These are phyloP conservation scores for Strobilomyces confusus DNA, from an alignment of 768 basidiomycete species.

Conservation along the genomic window DNA sequence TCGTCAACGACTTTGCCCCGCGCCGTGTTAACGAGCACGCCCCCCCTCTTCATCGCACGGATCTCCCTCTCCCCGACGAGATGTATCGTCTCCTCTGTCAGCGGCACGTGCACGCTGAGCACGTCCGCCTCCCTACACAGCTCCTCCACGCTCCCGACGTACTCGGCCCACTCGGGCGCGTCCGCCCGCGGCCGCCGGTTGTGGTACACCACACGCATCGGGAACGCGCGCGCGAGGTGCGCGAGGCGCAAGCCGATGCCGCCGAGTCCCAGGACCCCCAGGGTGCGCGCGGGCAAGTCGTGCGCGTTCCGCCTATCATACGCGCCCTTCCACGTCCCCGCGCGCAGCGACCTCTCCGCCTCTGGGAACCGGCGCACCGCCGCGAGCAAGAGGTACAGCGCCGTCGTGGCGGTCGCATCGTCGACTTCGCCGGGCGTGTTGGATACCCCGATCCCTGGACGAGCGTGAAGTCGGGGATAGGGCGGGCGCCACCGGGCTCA, in stretches of 20 bases:
- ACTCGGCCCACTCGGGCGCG: constrained; percentile 73
- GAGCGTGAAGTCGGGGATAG: not conserved
- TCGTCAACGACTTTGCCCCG: constrained; percentile 88
- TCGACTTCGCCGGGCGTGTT: constrained; percentile 90
- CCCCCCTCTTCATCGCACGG: constrained; percentile 68
- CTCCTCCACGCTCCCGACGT: constrained; percentile 59
- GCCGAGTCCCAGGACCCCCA: constrained; percentile 73
- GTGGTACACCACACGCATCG: constrained; percentile 87
- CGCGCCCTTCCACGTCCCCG: constrained; percentile 57
- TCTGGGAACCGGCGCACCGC: constrained; percentile 69
- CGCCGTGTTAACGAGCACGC: constrained; percentile 82
- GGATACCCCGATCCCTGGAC: constrained; percentile 60
- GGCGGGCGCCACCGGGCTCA: constrained; percentile 33
- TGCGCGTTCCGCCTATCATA: constrained; percentile 46
- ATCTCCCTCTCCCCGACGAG: constrained; percentile 76
- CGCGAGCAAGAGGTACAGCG: constrained; percentile 77
- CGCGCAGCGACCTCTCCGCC: constrained; percentile 51
- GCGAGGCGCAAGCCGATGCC: constrained; percentile 73
- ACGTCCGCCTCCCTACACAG: constrained; percentile 75
- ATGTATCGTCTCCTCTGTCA: constrained; percentile 66
- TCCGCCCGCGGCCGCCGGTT: constrained; percentile 50
- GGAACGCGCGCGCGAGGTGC: constrained; percentile 72
- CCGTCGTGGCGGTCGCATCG: constrained; percentile 88
- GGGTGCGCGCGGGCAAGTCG: constrained; percentile 64
- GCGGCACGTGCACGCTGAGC: constrained; percentile 81